Percentiles rank a stretch among this genome's conserved stretches.
Conservation (phyloP, 805 yeast genomes). For the Yarrowia yakushimensis region DNA sequence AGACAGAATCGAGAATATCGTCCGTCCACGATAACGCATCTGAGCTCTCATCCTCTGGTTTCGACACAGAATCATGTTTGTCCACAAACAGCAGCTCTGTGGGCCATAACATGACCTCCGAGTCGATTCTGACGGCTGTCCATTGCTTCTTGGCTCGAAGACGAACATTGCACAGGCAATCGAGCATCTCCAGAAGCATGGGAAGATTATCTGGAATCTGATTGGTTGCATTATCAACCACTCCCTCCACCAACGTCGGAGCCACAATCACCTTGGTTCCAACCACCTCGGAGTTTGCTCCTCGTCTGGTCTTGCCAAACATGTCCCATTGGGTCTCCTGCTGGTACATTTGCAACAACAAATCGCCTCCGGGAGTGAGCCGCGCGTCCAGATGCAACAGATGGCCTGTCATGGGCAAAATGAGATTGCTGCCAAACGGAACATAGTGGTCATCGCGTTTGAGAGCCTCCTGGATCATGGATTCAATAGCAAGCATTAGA, state of each 20-base stretch:
- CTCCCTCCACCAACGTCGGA: background rate
- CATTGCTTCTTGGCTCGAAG: slow-evolving; percentile 6
- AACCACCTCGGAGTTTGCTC: no score
- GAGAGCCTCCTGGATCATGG: slow-evolving; percentile 27
- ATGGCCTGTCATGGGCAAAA: slow-evolving; percentile 26
- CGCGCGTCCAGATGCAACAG: slow-evolving; percentile 30
- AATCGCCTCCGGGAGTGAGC: slow-evolving; percentile 31
- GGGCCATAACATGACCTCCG: background rate
- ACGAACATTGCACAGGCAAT: background rate
- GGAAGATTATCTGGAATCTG: slow-evolving; percentile 3
- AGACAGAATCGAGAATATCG: slow-evolving; percentile 1
- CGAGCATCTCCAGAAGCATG: background rate
- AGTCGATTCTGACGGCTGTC: background rate
- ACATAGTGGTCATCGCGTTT: slow-evolving; percentile 25
- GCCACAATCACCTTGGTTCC: background rate
- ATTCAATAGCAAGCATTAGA: slow-evolving; percentile 29
- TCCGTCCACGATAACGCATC: background rate
- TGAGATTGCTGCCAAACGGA: slow-evolving; percentile 28
- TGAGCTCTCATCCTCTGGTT: background rate
- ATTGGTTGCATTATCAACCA: background rate
- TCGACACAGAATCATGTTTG: background rate
- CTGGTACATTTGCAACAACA: slow-evolving; percentile 29
- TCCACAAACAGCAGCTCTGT: slow-evolving; percentile 4
- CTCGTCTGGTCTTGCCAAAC: slow-evolving; percentile 9
- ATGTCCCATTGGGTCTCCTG: slow-evolving; percentile 18